A percentile compares a stretch with the other conserved stretches of the same genome.
Conservation (phyloP, 441 rosid genomes). For the Raphanus hybrid region DNA sequence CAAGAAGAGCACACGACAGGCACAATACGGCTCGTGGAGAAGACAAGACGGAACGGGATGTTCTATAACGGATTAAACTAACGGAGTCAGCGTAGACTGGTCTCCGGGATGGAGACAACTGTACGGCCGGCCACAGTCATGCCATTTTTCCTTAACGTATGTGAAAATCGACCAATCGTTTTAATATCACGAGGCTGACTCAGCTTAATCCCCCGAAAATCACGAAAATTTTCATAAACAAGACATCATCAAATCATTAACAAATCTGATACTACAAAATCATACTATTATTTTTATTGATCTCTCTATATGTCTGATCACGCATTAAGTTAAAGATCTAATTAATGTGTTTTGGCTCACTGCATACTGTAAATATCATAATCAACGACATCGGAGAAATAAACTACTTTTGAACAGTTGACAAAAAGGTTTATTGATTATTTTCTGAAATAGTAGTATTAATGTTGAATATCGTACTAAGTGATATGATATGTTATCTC, state of each 20-base stretch:
- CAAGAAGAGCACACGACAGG: constrained; percentile 18
- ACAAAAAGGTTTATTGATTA: not conserved
- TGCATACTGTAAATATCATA: too few relatives aligned
- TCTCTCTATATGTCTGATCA: constrained; percentile 8
- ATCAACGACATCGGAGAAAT: not conserved
- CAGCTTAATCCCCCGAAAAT: constrained; percentile 34
- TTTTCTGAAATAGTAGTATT: not conserved
- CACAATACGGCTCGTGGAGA: constrained; percentile 32
- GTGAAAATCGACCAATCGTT: constrained; percentile 11
- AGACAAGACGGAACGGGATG: constrained; percentile 28
- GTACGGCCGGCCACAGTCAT: constrained; percentile 42
- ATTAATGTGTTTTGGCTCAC: constrained; percentile 5
- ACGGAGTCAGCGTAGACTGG: constrained; percentile 35
- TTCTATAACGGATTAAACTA: constrained; percentile 34
- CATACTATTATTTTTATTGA: not conserved
- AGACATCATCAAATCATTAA: constrained; percentile 10
- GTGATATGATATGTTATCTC: not conserved
- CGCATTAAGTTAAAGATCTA: constrained; percentile 1
- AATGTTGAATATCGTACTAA: not conserved
- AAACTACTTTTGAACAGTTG: not conserved
- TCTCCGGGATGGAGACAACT: constrained; percentile 28
- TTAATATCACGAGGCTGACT: constrained; percentile 28
- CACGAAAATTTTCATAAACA: not conserved
- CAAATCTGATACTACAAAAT: not conserved
- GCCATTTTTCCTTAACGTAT: constrained; percentile 20